A percentile compares a stretch with the other conserved stretches of the same genome.
Evolutionary conservation across 1,284 basidiomycete species (phyloP).

Genomic region (Rhizoctonia solani): DNA sequence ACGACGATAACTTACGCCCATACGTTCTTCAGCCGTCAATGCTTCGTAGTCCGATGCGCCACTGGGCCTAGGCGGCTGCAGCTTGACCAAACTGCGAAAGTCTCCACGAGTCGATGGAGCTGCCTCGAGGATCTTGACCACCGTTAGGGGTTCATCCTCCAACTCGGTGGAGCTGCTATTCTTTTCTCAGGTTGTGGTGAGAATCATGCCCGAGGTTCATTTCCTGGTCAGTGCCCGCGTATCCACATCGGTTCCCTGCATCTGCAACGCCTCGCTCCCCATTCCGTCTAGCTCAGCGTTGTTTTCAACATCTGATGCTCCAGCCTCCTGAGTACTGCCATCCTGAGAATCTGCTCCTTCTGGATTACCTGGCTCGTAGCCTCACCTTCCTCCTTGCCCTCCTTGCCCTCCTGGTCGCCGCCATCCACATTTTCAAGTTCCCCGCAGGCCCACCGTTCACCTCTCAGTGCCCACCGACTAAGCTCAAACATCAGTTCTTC

Average conservation of each 20-base stretch:
- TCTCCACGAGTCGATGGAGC: background rate
- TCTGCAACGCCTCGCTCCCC: background rate
- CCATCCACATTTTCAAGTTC: background rate
- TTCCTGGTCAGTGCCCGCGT: too few species aligned
- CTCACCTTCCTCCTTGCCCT: background rate
- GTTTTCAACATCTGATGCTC: too few species aligned
- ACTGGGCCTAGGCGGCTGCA: constrained; percentile 22
- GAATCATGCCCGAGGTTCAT: too few species aligned
- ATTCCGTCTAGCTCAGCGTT: too few species aligned
- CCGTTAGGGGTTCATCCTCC: background rate
- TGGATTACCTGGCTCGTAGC: background rate
- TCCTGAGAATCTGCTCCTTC: background rate
- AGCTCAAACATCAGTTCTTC: constrained; percentile 34
- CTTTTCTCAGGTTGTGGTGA: background rate
- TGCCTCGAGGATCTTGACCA: background rate
- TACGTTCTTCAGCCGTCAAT: constrained; percentile 17
- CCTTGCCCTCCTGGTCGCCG: background rate
- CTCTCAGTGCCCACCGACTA: constrained; percentile 36
- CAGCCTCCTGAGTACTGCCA: too few species aligned
- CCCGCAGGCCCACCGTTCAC: constrained; percentile 33
- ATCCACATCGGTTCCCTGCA: too few species aligned
- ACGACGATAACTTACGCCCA: constrained; percentile 12
- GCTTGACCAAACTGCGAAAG: constrained; percentile 9
- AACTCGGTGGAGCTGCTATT: background rate
- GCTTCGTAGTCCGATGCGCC: constrained; percentile 16